Evolutionary conservation across 2,329 filamentous ascomycete genomes (phyloP).

Genomic region (Diaporthe helianthi): DNA sequence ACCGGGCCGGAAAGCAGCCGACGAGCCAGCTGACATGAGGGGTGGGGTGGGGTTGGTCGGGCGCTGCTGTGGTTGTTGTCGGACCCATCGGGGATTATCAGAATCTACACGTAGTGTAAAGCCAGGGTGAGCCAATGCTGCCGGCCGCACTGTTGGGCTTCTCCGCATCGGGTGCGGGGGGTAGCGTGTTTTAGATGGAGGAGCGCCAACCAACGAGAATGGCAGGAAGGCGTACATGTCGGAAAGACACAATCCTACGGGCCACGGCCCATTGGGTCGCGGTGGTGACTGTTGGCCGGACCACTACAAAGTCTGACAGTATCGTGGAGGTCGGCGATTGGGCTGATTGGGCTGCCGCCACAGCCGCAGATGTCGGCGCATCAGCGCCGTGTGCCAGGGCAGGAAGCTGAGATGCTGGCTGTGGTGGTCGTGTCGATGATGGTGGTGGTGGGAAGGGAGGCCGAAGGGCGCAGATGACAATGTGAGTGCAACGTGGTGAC

Average conservation of each 20-base stretch:
- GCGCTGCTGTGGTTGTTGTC: neutral
- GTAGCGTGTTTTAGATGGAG: conserved; percentile 24
- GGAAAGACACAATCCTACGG: conserved; percentile 12
- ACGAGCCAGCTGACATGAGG: neutral
- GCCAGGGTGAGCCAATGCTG: neutral
- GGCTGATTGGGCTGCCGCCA: neutral
- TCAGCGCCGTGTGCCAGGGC: conserved; percentile 1
- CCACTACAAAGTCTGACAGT: too few relatives aligned
- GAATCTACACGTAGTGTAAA: neutral
- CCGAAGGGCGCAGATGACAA: neutral
- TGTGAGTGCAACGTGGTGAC: conserved; percentile 21
- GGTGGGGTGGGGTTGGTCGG: neutral
- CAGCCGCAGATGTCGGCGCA: conserved; percentile 21
- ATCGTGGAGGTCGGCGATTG: conserved; percentile 17
- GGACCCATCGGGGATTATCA: conserved; percentile 10
- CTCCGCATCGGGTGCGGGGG: conserved; percentile 15
- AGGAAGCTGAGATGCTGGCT: conserved; percentile 16
- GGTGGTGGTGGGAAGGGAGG: neutral
- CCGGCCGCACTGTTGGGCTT: conserved; percentile 26
- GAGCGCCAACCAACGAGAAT: conserved; percentile 13
- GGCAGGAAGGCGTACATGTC: neutral
- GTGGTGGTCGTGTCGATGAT: neutral
- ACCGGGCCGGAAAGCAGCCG: neutral
- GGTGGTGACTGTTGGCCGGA: neutral
- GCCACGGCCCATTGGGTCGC: neutral